phyloP scores from a whole-genome alignment of 495 filamentous ascomycete species.

The Daldinia decipiens region DNA sequence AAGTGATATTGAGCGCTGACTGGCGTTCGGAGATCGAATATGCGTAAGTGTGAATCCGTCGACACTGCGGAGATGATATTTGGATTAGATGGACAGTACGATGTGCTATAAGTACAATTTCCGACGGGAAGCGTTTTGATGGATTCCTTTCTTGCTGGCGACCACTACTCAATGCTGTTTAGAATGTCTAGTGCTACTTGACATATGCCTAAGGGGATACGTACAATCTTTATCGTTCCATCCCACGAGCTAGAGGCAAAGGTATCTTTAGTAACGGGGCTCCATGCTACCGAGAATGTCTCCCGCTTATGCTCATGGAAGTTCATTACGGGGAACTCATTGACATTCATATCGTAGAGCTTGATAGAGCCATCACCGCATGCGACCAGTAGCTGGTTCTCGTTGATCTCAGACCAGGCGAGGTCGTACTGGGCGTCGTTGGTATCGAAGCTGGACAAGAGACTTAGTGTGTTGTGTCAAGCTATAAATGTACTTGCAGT shows the following conservation, averaged over 20 bases:
- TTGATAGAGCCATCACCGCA: conserved; percentile 93
- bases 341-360: conserved; percentile 83
- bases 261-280: conserved; percentile 85
- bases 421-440: conserved; percentile 96
- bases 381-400: conserved; percentile 88
- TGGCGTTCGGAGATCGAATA: conserved; percentile 91
- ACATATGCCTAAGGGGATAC: conserved; percentile 23
- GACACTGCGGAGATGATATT: conserved; percentile 82
- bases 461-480: conserved; percentile 4
- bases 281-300: conserved; percentile 91
- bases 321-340: conserved; percentile 82
- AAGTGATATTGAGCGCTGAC: conserved; percentile 84
- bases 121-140: conserved; percentile 87
- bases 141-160: conserved; percentile 74
- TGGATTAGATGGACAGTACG: conserved; percentile 82
- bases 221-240: conserved; percentile 85
- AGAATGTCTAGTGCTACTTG: conserved; percentile 17
- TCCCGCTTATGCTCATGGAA: conserved; percentile 95
- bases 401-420: conserved; percentile 92
- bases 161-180: conserved; percentile 65
- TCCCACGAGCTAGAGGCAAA: conserved; percentile 95
- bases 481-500: background rate
- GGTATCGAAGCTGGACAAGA: conserved; percentile 78
- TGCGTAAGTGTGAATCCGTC: conserved; percentile 82
- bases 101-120: conserved; percentile 87